A percentile compares a stretch with the other conserved stretches of the same genome.
Conservation (phyloP, 2,329 filamentous ascomycete genomes). For the Ascochyta koolunga region DNA sequence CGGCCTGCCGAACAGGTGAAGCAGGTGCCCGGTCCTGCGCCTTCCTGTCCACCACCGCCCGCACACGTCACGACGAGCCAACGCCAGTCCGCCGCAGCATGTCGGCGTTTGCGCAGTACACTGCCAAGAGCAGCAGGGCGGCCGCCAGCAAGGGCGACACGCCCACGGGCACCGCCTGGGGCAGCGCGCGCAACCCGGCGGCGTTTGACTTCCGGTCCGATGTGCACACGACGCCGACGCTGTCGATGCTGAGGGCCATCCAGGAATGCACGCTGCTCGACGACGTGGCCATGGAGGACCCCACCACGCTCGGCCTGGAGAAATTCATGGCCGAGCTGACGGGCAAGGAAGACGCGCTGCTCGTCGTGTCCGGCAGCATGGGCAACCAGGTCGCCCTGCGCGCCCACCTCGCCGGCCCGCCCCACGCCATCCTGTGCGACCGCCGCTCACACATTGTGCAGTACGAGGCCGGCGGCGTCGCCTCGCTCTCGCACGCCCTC, state of each 20-base stretch:
- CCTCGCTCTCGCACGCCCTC: slow-evolving; percentile 73
- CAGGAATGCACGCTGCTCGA: slow-evolving; percentile 76
- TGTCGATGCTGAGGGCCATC: slow-evolving; percentile 82
- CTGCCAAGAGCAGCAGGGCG: slow-evolving; percentile 35
- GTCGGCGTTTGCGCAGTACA: slow-evolving; percentile 41
- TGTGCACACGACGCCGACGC: slow-evolving; percentile 46
- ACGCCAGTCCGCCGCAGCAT: slow-evolving; percentile 28
- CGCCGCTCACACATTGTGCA: slow-evolving; percentile 77
- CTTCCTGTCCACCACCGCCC: slow-evolving; percentile 9
- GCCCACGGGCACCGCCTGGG: slow-evolving; percentile 39
- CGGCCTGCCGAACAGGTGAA: slow-evolving; percentile 9
- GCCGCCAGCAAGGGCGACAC: slow-evolving; percentile 18
- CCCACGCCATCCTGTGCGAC: slow-evolving; percentile 81
- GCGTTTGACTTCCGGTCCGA: slow-evolving; percentile 62
- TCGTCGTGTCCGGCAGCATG: slow-evolving; percentile 92
- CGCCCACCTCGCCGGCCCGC: slow-evolving; percentile 77
- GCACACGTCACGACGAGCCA: slow-evolving; percentile 11
- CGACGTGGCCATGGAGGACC: slow-evolving; percentile 83
- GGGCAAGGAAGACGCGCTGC: slow-evolving; percentile 75
- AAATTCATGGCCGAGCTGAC: slow-evolving; percentile 73
- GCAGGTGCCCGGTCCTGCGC: slow-evolving; percentile 4
- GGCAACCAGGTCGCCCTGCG: slow-evolving; percentile 87
- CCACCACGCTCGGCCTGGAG: slow-evolving; percentile 78
- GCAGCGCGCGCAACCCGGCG: slow-evolving; percentile 56
- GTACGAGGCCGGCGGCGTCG: slow-evolving; percentile 72